phyloP scores from a whole-genome alignment of 148 eudicot species.

The Amaranthus hypochondriacus region DNA sequence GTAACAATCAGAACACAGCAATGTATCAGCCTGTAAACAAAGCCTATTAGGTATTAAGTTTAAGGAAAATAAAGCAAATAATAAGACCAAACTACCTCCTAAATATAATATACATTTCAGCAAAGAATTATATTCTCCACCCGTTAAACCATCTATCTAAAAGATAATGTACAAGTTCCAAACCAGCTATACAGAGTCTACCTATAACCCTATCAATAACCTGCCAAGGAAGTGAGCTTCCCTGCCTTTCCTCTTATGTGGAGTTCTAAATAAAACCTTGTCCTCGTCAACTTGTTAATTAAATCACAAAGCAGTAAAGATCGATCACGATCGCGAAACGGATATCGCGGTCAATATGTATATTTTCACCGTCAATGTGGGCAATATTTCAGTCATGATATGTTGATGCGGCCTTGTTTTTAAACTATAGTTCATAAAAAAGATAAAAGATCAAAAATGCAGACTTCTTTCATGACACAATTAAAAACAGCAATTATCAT shows the following conservation, averaged over 20 bases:
- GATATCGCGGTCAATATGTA: no score
- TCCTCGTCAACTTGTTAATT: no score
- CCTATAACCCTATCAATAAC: background rate
- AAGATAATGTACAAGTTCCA: background rate
- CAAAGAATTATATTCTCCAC: background rate
- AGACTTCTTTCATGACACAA: slow-evolving; percentile 1
- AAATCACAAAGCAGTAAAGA: no score
- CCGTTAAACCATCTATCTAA: background rate
- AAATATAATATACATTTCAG: background rate
- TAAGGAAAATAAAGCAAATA: background rate
- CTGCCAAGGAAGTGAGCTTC: background rate
- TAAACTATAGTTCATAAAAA: background rate
- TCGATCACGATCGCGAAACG: no score
- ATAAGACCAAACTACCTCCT: background rate
- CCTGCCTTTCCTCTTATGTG: no score
- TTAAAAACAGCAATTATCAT: background rate
- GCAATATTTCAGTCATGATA: no score
- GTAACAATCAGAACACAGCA: slow-evolving; percentile 79
- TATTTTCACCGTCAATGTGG: no score
- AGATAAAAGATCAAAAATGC: background rate
- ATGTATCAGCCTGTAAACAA: slow-evolving; percentile 58
- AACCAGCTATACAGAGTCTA: background rate
- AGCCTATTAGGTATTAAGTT: slow-evolving; percentile 9
- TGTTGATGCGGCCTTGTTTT: no score
- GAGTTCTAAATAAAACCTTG: no score